Percentiles rank a stretch among this genome's conserved stretches.
These are phyloP conservation scores for Candida broadrunensis DNA, from an alignment of 805 yeast species.

Conservation along the genomic window DNA sequence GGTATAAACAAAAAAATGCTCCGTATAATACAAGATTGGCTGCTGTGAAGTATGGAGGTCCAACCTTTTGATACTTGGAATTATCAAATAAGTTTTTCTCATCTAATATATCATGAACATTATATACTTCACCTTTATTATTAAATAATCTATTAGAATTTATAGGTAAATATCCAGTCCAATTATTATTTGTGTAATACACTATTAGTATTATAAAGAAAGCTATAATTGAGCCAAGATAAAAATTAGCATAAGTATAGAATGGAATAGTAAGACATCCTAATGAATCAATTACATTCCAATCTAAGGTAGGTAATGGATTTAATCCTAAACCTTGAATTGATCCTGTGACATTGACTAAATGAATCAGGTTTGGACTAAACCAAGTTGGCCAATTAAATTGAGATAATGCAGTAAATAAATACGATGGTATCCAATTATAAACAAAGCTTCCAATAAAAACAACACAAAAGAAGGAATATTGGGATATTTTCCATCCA, in stretches of 20 bases:
- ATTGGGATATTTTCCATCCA: constrained; percentile 43
- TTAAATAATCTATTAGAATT: constrained; percentile 51
- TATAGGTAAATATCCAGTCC: constrained; percentile 52
- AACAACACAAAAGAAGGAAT: constrained; percentile 34
- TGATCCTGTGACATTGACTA: constrained; percentile 38
- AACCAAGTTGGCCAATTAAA: constrained; percentile 49
- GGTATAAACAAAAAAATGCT: constrained; percentile 53
- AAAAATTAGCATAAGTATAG: constrained; percentile 39
- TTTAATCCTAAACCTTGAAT: constrained; percentile 38
- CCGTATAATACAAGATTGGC: constrained; percentile 60
- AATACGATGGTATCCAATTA: constrained; percentile 41
- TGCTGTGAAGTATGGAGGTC: constrained; percentile 67
- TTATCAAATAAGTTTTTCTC: constrained; percentile 43
- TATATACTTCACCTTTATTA: constrained; percentile 47
- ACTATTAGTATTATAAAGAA: constrained; percentile 29
- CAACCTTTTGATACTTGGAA: constrained; percentile 47
- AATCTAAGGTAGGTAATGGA: constrained; percentile 42
- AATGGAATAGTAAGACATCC: constrained; percentile 43
- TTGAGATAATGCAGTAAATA: constrained; percentile 36
- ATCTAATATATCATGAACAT: constrained; percentile 45
- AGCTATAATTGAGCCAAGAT: constrained; percentile 32
- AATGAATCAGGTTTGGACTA: constrained; percentile 34
- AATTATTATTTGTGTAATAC: constrained; percentile 47
- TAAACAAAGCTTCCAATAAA: constrained; percentile 34
- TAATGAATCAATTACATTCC: constrained; percentile 37